Conservation (phyloP, 225 moss, liverwort and hornwort species). For the Polytrichum commune region DNA sequence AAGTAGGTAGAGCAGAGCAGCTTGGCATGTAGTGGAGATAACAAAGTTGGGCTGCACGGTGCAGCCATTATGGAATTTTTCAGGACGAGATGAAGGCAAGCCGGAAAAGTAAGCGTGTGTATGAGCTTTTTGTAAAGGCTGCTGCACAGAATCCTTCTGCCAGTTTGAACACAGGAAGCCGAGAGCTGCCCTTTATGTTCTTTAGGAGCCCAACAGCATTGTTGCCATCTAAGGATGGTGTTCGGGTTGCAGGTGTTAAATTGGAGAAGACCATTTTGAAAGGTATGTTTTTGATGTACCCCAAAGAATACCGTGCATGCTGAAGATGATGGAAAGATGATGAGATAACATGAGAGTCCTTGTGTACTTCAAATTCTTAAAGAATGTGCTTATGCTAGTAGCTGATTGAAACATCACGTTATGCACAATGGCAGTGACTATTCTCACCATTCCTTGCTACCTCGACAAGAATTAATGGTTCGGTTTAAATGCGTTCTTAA, state of each 20-base stretch:
- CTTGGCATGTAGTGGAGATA: constrained; percentile 30
- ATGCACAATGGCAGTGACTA: too few relatives aligned
- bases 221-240: constrained; percentile 41
- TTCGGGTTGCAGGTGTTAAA: constrained; percentile 62
- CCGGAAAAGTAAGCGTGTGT: constrained; percentile 86
- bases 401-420: too few relatives aligned
- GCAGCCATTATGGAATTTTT: constrained; percentile 54
- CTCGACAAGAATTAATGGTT: too few relatives aligned
- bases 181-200: constrained; percentile 71
- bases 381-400: too few relatives aligned
- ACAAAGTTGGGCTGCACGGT: constrained; percentile 55
- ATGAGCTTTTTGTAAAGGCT: constrained; percentile 87
- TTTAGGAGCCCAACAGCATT: constrained; percentile 74
- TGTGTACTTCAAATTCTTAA: too few relatives aligned
- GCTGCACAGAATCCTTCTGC: constrained; percentile 30
- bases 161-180: constrained; percentile 23
- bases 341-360: too few relatives aligned
- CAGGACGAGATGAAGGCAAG: constrained; percentile 94
- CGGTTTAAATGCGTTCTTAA: too few relatives aligned
- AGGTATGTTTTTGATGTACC: constrained; percentile 28
- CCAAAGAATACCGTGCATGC: too few relatives aligned
- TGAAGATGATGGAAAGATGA: too few relatives aligned
- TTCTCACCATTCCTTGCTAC: too few relatives aligned
- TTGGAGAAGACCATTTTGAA: constrained; percentile 76
- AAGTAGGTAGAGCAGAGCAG: background rate